Conservation (phyloP, 371 early-diverging fungal species). For the Mortierella sp. region DNA sequence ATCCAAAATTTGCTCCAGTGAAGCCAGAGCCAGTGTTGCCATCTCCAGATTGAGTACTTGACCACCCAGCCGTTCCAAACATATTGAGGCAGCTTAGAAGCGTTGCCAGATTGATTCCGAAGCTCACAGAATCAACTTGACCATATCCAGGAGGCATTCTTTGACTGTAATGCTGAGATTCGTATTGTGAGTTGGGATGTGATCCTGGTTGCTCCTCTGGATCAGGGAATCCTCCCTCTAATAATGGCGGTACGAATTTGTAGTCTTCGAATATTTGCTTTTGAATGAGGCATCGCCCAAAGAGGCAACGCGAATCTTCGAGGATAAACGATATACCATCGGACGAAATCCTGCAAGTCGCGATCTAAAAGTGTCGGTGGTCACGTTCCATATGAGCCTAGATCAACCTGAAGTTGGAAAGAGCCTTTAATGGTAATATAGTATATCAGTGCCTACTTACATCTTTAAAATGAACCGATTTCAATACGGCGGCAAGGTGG, state of each 20-base stretch:
- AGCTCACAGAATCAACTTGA: slow-evolving; percentile 24
- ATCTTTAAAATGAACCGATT: slow-evolving; percentile 46
- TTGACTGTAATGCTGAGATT: slow-evolving; percentile 18
- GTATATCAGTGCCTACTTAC: slow-evolving; percentile 17
- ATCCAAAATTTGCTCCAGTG: slow-evolving; percentile 1
- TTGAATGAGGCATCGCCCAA: slow-evolving; percentile 38
- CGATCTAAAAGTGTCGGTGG: slow-evolving; percentile 17
- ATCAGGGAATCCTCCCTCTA: neutral
- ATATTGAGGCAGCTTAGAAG: slow-evolving; percentile 48
- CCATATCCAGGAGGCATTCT: slow-evolving; percentile 31
- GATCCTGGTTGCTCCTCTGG: slow-evolving; percentile 7
- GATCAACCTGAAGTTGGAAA: too few relatives aligned
- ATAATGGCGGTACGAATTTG: slow-evolving; percentile 15
- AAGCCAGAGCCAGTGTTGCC: neutral
- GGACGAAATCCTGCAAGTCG: slow-evolving; percentile 31
- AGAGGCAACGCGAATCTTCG: slow-evolving; percentile 51
- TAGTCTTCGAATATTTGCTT: slow-evolving; percentile 41
- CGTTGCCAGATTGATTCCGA: slow-evolving; percentile 42
- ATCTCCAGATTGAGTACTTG: neutral
- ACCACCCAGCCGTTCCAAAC: slow-evolving; percentile 47
- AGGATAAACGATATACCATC: slow-evolving; percentile 37
- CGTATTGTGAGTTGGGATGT: neutral
- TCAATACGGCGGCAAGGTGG: slow-evolving; percentile 43
- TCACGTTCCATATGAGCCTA: too few relatives aligned
- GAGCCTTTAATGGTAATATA: too few relatives aligned